Base-by-base conservation (phyloP, 2,329 filamentous ascomycete species). In the Cordyceps javanica region DNA sequence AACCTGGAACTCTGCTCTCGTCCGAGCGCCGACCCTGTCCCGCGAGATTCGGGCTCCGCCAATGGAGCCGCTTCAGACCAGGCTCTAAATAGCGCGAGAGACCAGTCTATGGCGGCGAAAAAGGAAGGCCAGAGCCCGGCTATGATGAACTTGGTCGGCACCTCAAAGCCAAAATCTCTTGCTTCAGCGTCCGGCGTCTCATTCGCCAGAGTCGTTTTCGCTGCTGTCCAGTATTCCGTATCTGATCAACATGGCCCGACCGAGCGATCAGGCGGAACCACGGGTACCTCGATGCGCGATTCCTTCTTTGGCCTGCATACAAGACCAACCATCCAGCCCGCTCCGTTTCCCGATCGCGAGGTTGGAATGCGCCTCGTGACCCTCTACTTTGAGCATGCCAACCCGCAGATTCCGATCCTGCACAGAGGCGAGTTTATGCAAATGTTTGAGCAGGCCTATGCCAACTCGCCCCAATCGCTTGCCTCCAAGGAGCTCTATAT, bases 251-350 rank as follows among this genome's bases (percentile, higher is more conserved):
- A 85, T 65, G 89, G 65, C 19, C 53, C 57, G 13, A 60, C 59
- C 56, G 69, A 69, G 30, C 66, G 63, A 16, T 59, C 62, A 21
- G 59, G 60, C 1, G 61, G 61, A 45, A 66, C 64, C 5, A 66
- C 81, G 39, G 87, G 86, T 38, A 91, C 90, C 19, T 91, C 89
- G 13, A 94, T 96, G 88, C 83, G 92, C 59, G 93, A 97, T 72
- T 96, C 91, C 0, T 97, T 97, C 77, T 97, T 97, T 68, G 93
- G 93, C n/a, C 77, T 97, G 45, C 91, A 97, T 65, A 95, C 90
- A 2, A 92, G 89, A 65, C 91, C 92, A 2, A 91, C 86, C 16
- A 94, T 97, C 68, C 86, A 89, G 61, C 89, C 89, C 45, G 92
- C 92, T 0, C 80, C 85, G 0, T 97, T 97, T 65, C 94, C 94